Conservation (phyloP, 768 basidiomycete genomes). For the Termitomyces heimii region DNA sequence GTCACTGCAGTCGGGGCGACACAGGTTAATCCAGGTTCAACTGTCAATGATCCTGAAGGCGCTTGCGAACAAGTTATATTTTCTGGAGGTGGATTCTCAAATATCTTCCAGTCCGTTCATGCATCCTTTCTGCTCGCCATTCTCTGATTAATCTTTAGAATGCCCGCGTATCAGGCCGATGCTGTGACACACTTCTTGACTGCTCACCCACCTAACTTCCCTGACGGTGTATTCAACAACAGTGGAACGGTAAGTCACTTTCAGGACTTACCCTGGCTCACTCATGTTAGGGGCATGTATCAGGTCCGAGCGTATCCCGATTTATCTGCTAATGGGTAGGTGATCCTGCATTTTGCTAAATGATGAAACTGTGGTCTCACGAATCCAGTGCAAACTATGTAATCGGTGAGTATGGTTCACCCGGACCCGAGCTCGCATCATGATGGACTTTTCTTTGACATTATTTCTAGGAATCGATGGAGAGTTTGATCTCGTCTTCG, state of each 20-base stretch:
- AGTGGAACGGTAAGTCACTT: conserved; percentile 27
- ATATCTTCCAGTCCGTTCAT: conserved; percentile 28
- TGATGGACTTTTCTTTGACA: background rate
- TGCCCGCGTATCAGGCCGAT: conserved; percentile 39
- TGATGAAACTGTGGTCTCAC: background rate
- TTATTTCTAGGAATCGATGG: conserved; percentile 28
- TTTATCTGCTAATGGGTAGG: conserved; percentile 40
- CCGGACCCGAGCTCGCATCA: background rate
- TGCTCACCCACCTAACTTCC: conserved; percentile 34
- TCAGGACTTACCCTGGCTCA: background rate
- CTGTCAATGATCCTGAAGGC: conserved; percentile 35
- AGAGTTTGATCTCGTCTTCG: conserved; percentile 33
- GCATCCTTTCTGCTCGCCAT: background rate
- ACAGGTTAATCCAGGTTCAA: conserved; percentile 38
- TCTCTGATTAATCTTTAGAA: conserved; percentile 17
- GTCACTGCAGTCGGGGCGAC: conserved; percentile 49
- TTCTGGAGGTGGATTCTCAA: conserved; percentile 49
- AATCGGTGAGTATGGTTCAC: conserved; percentile 21
- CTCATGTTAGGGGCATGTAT: background rate
- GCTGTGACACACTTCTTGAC: conserved; percentile 35
- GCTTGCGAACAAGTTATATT: conserved; percentile 42
- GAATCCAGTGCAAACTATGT: conserved; percentile 30
- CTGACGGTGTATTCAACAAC: conserved; percentile 37
- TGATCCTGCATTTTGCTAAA: background rate
- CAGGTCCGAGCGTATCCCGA: conserved; percentile 48